These are phyloP conservation scores for Fagopyrum tataricum DNA, from an alignment of 148 eudicot species.

Conservation along the genomic window DNA sequence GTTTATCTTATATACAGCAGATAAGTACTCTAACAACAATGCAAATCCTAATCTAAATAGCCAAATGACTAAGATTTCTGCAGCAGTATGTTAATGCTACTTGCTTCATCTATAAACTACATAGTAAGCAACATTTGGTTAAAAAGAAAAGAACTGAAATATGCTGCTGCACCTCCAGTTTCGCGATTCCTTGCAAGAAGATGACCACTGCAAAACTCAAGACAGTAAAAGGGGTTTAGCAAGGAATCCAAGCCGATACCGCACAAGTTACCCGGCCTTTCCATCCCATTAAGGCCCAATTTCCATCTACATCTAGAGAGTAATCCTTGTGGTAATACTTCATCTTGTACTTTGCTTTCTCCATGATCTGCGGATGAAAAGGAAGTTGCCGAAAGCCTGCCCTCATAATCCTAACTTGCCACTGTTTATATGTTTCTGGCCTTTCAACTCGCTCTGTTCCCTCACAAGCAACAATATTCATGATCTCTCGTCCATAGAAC, in stretches of 20 bases:
- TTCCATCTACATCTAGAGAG: constrained; percentile 32
- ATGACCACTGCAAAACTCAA: background rate
- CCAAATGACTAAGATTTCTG: background rate
- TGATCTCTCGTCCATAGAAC: constrained; percentile 61
- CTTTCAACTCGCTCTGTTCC: constrained; percentile 65
- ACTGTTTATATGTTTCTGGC: constrained; percentile 75
- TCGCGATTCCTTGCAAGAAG: background rate
- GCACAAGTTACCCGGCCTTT: constrained; percentile 32
- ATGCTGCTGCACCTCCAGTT: background rate
- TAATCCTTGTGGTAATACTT: constrained; percentile 29
- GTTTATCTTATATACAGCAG: background rate
- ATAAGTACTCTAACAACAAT: background rate
- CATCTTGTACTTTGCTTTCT: constrained; percentile 23
- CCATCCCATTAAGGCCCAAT: constrained; percentile 38
- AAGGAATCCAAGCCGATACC: constrained; percentile 32
- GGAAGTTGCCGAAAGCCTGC: constrained; percentile 47
- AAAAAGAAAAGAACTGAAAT: background rate
- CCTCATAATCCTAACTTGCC: constrained; percentile 54
- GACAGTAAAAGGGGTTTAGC: constrained; percentile 1
- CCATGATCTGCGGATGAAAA: constrained; percentile 25
- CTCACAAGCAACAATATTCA: constrained; percentile 81
- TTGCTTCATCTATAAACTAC: background rate
- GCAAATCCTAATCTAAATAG: background rate
- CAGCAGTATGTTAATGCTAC: background rate
- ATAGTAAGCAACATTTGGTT: background rate